These are phyloP conservation scores for Heliamphora exappendiculata DNA, from an alignment of 148 eudicot species.

Conservation along the genomic window DNA sequence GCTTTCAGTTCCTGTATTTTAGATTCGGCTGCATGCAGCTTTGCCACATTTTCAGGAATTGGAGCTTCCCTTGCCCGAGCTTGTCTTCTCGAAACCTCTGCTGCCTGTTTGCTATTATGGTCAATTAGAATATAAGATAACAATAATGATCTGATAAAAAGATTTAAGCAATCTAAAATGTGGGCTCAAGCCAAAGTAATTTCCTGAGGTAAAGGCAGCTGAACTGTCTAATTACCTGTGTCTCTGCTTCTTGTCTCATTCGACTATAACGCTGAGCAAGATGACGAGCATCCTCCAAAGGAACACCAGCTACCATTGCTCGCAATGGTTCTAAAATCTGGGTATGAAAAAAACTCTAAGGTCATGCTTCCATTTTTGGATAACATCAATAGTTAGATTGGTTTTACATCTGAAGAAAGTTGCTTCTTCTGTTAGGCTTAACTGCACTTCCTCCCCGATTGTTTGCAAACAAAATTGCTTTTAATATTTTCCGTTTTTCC, in stretches of 20 bases:
- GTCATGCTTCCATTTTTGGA: neutral
- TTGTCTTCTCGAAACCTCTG: constrained; percentile 79
- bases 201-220: neutral
- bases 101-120: constrained; percentile 64
- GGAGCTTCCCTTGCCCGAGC: constrained; percentile 91
- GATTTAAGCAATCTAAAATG: neutral
- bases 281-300: constrained; percentile 97
- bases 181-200: neutral
- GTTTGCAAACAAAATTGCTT: neutral
- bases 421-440: neutral
- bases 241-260: constrained; percentile 99
- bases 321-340: constrained; percentile 93
- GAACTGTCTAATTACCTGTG: constrained; percentile 48
- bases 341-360: neutral
- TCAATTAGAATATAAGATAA: constrained; percentile 17
- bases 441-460: neutral
- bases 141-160: neutral
- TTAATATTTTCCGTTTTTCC: neutral
- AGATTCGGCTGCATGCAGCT: constrained; percentile 83
- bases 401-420: neutral
- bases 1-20: constrained; percentile 90
- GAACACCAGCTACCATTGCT: constrained; percentile 70
- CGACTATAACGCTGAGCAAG: constrained; percentile 95
- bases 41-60: constrained; percentile 77
- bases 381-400: neutral